Evolutionary conservation across 495 filamentous ascomycete species (phyloP), one percentile per base, ranked within the genome.

Genomic region (Penicillium nucicola): DNA sequence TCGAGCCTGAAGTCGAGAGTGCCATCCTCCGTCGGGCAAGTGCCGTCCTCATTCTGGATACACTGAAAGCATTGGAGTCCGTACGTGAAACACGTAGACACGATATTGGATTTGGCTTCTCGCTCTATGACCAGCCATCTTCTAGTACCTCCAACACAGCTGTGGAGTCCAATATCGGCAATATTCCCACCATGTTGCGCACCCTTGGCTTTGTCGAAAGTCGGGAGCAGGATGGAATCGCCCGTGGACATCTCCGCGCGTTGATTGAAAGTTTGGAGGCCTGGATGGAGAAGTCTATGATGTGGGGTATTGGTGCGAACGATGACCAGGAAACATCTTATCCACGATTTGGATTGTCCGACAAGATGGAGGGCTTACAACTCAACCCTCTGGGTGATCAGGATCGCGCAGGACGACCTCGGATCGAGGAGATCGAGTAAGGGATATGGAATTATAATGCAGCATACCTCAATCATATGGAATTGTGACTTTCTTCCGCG

Each of bases 21-120:
- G 86, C 83, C 0, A 92, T 93, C 28, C 64, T 95, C 20, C 71
- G 90, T 18, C 78, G 90, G 6, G 82, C 89, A 19, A 89, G 89
- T 3, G 82, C 84, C 1, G 58, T 92, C 14, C 68, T 90, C 10
- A 66, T 93, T 15, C 68, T 90, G 31, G 81, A 80, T 41, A 78
- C 91, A 34, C 63, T 93, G 18, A 80, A 75, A 54, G 81, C 84
- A 1, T 62, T 92, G 33, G 85, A 88, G 43, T 65, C 70, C 6
- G 80, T 78, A 4, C 73, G 77, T 4, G 74, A 83, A 53, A 46
- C 48, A 3, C 57, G 59, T 8, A 79, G 78, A 10, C 71, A 56
- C 32, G 75, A 72, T 25, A 53, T 82, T 6, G 79, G 79, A 4
- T 85, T 89, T 55, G 80, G 82, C 2, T 79, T 92, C 47, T 79